A percentile compares a stretch with the other conserved stretches of the same genome.
These are phyloP conservation scores for Paramecium tetraurelia DNA, from an alignment of 73 alveolate genomes.

Conservation along the genomic window DNA sequence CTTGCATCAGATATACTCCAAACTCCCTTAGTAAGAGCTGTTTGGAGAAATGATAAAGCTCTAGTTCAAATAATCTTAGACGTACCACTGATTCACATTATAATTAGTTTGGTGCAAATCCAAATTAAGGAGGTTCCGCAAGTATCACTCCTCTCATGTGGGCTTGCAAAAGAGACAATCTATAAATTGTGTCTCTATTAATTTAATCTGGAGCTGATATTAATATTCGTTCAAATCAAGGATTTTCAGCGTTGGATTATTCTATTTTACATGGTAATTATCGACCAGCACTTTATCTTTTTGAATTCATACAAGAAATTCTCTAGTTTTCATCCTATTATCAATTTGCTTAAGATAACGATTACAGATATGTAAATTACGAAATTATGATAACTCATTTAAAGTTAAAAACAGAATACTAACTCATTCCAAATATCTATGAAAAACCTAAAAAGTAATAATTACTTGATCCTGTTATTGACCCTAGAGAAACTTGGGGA, in stretches of 20 bases:
- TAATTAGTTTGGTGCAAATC: background rate
- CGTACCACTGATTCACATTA: background rate
- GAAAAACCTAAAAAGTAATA: slow-evolving; percentile 40
- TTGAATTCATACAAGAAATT: background rate
- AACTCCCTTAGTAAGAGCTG: slow-evolving; percentile 56
- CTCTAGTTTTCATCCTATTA: background rate
- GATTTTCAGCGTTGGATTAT: slow-evolving; percentile 44
- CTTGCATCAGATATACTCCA: background rate
- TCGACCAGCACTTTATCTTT: slow-evolving; percentile 11
- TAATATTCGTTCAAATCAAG: slow-evolving; percentile 8
- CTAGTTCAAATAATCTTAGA: slow-evolving; percentile 11
- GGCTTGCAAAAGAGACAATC: slow-evolving; percentile 59
- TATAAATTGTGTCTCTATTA: background rate
- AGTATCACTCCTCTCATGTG: slow-evolving; percentile 62
- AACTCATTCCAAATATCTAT: background rate
- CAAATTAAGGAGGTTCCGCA: slow-evolving; percentile 25
- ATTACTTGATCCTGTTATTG: slow-evolving; percentile 60
- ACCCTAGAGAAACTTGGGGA: slow-evolving; percentile 57
- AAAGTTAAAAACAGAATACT: background rate
- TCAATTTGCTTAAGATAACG: slow-evolving; percentile 22
- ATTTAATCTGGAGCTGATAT: slow-evolving; percentile 55
- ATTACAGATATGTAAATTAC: slow-evolving; percentile 37
- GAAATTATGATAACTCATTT: background rate
- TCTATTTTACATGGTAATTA: slow-evolving; percentile 53
- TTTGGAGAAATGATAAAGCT: slow-evolving; percentile 51